Evolutionary conservation across 1,284 basidiomycete species (phyloP).

Genomic region (Apiotrichum akiyoshidainum): DNA sequence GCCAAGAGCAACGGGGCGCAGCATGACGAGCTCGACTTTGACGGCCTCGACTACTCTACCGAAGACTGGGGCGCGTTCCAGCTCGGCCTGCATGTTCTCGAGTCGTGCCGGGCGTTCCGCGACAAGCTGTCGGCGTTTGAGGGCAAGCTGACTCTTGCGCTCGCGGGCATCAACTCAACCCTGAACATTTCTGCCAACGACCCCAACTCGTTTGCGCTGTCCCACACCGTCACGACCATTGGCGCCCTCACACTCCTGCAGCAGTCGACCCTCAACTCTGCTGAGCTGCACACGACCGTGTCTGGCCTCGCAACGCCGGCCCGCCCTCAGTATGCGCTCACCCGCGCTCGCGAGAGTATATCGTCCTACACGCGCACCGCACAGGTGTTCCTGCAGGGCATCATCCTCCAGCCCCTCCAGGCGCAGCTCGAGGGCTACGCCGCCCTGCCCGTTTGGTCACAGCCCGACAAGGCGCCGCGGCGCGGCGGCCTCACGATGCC

Average conservation of each 20-base stretch:
- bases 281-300: conserved; percentile 67
- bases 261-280: conserved; percentile 76
- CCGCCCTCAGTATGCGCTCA: conserved; percentile 54
- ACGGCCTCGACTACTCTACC: conserved; percentile 66
- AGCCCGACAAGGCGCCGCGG: conserved; percentile 40
- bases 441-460: conserved; percentile 65
- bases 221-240: conserved; percentile 54
- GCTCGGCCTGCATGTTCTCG: conserved; percentile 72
- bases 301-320: conserved; percentile 19
- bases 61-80: conserved; percentile 86
- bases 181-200: conserved; percentile 61
- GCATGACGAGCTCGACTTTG: conserved; percentile 39
- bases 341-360: conserved; percentile 60
- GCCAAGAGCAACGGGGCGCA: neutral
- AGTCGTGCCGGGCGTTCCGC: conserved; percentile 66
- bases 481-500: conserved; percentile 72
- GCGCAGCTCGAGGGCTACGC: conserved; percentile 72
- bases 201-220: conserved; percentile 47
- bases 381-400: conserved; percentile 72
- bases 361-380: conserved; percentile 67
- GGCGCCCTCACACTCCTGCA: conserved; percentile 70
- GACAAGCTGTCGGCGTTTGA: conserved; percentile 69
- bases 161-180: conserved; percentile 60
- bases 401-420: conserved; percentile 79
- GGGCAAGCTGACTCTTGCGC: conserved; percentile 59